phyloP scores from a whole-genome alignment of 176 grass and related monocot species.

The Phoenix dactylifera region DNA sequence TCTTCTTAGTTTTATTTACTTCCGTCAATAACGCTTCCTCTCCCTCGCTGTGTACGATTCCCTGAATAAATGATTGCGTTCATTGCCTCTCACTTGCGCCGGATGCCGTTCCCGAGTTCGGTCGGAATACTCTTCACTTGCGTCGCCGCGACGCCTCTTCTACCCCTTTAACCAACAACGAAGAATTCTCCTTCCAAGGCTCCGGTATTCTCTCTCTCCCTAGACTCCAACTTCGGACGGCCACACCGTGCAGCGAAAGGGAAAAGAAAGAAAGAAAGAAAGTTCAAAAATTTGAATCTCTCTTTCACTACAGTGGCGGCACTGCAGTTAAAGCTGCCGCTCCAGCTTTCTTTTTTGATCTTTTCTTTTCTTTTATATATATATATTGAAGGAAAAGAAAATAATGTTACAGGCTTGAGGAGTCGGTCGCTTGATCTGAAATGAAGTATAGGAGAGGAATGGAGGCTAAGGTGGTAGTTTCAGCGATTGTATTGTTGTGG shows the following conservation, averaged over 20 bases:
- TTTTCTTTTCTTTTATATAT: no score
- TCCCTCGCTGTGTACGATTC: not conserved
- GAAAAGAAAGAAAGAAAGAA: no score
- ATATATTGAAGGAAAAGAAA: no score
- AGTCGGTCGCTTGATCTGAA: not conserved
- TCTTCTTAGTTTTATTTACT: no score
- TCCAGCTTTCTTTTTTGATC: no score
- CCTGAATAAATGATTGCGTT: constrained; percentile 9
- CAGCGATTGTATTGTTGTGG: constrained; percentile 18
- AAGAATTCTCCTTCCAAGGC: no score
- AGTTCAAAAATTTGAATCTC: no score
- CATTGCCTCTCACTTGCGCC: not conserved
- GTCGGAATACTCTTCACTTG: not conserved
- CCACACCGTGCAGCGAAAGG: no score
- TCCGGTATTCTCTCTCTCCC: not conserved
- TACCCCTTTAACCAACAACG: not conserved
- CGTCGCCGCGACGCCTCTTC: not conserved
- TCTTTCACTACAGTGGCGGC: no score
- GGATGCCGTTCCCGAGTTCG: not conserved
- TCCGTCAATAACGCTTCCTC: no score
- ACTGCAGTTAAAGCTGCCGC: no score
- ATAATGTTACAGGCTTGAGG: not conserved
- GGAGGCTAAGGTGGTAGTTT: not conserved
- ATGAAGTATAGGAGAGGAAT: not conserved
- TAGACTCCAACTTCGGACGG: no score